Evolutionary conservation across 2,329 filamentous ascomycete genomes (phyloP), one percentile per base, ranked within the genome.

Genomic region (Fusarium scirpi): DNA sequence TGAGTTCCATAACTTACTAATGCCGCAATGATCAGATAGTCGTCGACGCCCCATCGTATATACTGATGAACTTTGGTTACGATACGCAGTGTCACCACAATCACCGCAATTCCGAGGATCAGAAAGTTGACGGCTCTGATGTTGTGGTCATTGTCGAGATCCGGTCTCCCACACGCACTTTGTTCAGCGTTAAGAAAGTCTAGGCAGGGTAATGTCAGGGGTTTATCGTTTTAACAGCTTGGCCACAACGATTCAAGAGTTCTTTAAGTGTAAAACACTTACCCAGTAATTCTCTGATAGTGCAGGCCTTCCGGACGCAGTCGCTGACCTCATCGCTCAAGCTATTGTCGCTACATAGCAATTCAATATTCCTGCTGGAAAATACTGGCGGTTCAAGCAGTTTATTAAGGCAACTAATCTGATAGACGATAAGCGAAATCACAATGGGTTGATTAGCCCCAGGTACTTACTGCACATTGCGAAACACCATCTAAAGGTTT

Each of bases 31-130:
- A 64, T 48, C 2, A 38, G 18, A 6, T 34, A 48, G 13, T 64
- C 61, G 5, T 64, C 61, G 3, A 9, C 13, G 6, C 61, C 61
- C 61, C 61, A 64, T 24, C 5, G n/a, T 2, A 25, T 41, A 7
- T 38, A 44, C 2, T 34, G 16, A 16, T 44, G 24, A 0, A 16
- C 20, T 12, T 58, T 64, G 0, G 25, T n/a, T 3, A 64, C 13
- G 1, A 20, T 45, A 4, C 61, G 43, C 6, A 56, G 29, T 0
- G 24, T 8, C 2, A 64, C 61, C 0, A 43, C 34, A 0, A 38
- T 9, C 1, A 64, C 25, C 0, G 38, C 58, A 8, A 63, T 38
- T 1, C 58, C 58, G 0, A 64, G 49, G 1, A 57, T 57, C 2
- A 25, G 13, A 18, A 43, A 57, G 0, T 40, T 38, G 0, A 64